A percentile compares a stretch with the other conserved stretches of the same genome.
phyloP scores from a whole-genome alignment of 2,329 filamentous ascomycete species.

The Nemania diffusa region DNA sequence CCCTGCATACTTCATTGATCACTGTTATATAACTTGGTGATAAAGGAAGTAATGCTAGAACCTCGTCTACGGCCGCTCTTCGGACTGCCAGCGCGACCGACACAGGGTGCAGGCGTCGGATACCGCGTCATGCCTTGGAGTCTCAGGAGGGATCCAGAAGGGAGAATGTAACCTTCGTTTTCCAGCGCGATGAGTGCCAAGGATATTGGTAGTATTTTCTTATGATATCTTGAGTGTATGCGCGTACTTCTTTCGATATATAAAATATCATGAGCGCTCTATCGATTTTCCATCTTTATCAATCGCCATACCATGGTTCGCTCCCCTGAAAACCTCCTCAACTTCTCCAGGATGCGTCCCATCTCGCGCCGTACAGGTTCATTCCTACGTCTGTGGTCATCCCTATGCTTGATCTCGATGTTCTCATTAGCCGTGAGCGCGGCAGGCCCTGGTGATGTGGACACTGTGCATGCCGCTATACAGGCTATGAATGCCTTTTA shows the following conservation, averaged over 20 bases:
- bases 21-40: conserved; percentile 1
- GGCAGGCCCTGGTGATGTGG: conserved; percentile 23
- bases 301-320: not conserved
- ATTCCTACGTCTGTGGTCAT: conserved; percentile 4
- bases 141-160: not conserved
- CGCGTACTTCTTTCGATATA: not conserved
- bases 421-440: not conserved
- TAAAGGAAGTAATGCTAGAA: not conserved
- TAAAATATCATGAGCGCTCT: conserved; percentile 4
- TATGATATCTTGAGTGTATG: not conserved
- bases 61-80: conserved; percentile 22
- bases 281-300: not conserved
- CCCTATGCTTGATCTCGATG: not conserved
- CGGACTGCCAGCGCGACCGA: conserved; percentile 5
- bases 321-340: not conserved
- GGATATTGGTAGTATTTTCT: conserved; percentile 8
- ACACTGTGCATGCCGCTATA: conserved; percentile 38
- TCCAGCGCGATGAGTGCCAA: conserved; percentile 5
- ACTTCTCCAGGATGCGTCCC: conserved; percentile 17
- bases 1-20: conserved; percentile 16
- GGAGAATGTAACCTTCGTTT: conserved; percentile 18
- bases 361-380: not conserved
- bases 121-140: conserved; percentile 15
- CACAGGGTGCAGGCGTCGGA: not conserved
- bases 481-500: conserved; percentile 52